Percentiles rank a stretch among this genome's conserved stretches.
Evolutionary conservation across 2,329 filamentous ascomycete genomes (phyloP).

Genomic region (Metarhizium rileyi): DNA sequence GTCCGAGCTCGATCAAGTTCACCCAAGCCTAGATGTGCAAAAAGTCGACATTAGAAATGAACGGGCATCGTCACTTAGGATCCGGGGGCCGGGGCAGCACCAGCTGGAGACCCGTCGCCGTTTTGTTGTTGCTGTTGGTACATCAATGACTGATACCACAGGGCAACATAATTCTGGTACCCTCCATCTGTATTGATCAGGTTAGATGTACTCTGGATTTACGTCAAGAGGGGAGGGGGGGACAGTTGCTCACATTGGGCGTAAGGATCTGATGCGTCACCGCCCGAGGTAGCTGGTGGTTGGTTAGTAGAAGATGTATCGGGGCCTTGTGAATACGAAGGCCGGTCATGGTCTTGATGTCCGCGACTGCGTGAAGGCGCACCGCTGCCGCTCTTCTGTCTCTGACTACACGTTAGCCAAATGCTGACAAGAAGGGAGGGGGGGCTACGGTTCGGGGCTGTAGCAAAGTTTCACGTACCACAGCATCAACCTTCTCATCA

Average conservation of each 20-base stretch:
- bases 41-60: slow-evolving; percentile 2
- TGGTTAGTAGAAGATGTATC: slow-evolving; percentile 30
- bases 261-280: slow-evolving; percentile 56
- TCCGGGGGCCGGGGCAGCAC: slow-evolving; percentile 26
- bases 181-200: slow-evolving; percentile 51
- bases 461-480: slow-evolving; percentile 47
- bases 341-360: slow-evolving; percentile 45
- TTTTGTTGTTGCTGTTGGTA: slow-evolving; percentile 31
- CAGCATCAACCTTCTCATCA: slow-evolving; percentile 84
- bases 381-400: slow-evolving; percentile 42
- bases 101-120: slow-evolving; percentile 26
- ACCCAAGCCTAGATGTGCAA: slow-evolving; percentile 20
- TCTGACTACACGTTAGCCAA: slow-evolving; percentile 22
- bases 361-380: slow-evolving; percentile 32
- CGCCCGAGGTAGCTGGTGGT: slow-evolving; percentile 33
- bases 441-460: neutral
- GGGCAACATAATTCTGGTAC: slow-evolving; percentile 68
- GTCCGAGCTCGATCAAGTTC: slow-evolving; percentile 22
- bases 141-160: slow-evolving; percentile 67
- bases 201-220: slow-evolving; percentile 11
- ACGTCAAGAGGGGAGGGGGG: neutral
- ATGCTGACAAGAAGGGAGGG: neutral
- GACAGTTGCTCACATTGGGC: slow-evolving; percentile 53
- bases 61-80: slow-evolving; percentile 22
- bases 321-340: slow-evolving; percentile 39